Percentiles rank a stretch among this genome's conserved stretches.
Evolutionary conservation across 129 eudicot species (phyloP).

Genomic region (Centella asiatica): DNA sequence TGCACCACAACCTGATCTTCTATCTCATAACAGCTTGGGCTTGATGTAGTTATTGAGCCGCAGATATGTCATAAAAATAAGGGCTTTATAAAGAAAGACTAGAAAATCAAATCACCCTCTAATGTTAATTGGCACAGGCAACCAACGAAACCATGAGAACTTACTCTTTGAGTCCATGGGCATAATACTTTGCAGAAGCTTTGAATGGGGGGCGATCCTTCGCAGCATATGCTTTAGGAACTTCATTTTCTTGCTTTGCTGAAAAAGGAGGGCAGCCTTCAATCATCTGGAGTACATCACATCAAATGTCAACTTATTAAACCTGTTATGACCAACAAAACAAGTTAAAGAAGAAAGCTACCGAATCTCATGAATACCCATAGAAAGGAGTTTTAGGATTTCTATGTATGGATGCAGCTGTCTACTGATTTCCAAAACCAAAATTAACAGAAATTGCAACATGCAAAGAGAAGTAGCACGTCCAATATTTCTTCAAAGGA

Average conservation of each 20-base stretch:
- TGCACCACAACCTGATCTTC: no score
- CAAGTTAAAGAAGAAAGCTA: background rate
- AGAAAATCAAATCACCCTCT: background rate
- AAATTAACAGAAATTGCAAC: no score
- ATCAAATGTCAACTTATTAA: conserved; percentile 21
- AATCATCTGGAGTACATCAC: conserved; percentile 54
- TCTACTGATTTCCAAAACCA: no score
- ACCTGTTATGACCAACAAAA: background rate
- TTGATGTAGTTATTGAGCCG: no score
- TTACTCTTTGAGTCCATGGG: conserved; percentile 85
- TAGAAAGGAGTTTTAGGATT: background rate
- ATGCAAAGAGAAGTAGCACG: no score
- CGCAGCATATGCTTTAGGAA: conserved; percentile 52
- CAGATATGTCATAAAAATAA: background rate
- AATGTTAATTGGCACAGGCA: background rate
- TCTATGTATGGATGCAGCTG: no score
- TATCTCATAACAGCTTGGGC: no score
- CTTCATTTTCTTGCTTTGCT: conserved; percentile 49
- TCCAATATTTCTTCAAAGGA: no score
- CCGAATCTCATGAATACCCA: background rate
- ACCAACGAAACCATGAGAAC: conserved; percentile 19
- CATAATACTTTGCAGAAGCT: conserved; percentile 58
- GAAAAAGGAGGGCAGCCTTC: conserved; percentile 85
- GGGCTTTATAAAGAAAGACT: background rate
- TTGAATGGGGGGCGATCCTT: conserved; percentile 78